Evolutionary conservation across 2,329 filamentous ascomycete genomes (phyloP), one percentile per base, ranked within the genome.

Genomic region (Fusarium azukiicola): DNA sequence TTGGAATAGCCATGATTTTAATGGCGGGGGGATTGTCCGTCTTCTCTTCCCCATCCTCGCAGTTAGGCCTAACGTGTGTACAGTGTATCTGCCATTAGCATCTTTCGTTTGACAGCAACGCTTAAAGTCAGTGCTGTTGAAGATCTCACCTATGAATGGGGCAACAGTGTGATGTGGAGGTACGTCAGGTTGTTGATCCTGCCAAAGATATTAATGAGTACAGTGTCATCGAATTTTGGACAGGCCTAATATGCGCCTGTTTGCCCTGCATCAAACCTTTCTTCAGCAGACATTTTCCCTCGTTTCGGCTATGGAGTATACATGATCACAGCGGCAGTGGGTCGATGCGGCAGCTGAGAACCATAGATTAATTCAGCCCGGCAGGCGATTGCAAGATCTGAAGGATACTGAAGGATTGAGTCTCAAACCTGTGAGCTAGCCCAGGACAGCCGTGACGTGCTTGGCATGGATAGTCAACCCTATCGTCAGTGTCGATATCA

Each of bases 21-120:
- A 77, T 77, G 72, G 73, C 72, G 2, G 74, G 74, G 21, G 74
- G 74, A 5, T 76, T 76, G 74, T 76, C 36, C 21, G 71, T 47
- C 27, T 54, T 21, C 16, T 47, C 27, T 54, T 21, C 16, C 54
- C 16, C 54, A n/a, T 71, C 5, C 21, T 40, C 17, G 11, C 27
- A 32, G 27, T 32, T 32, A 32, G 27, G 27, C 27, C 27, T 32
- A 32, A 32, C 27, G 27, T 32, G 27, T 32, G 27, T 32, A 3
- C 13, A 76, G 74, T 36, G 74, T 74, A 6, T 36, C 49, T 11
- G 54, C 54, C 2, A 54, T 76, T 13, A 76, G 74, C 36, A 68
- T 76, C 14, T 23, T 74, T 23, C 63, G 74, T 16, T 38, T 74
- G 16, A 23, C 56, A 19, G 32, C 23, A 9, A 71, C 38, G 4